phyloP scores from a whole-genome alignment of 179 eudicot species.

The Drosera spatulata region DNA sequence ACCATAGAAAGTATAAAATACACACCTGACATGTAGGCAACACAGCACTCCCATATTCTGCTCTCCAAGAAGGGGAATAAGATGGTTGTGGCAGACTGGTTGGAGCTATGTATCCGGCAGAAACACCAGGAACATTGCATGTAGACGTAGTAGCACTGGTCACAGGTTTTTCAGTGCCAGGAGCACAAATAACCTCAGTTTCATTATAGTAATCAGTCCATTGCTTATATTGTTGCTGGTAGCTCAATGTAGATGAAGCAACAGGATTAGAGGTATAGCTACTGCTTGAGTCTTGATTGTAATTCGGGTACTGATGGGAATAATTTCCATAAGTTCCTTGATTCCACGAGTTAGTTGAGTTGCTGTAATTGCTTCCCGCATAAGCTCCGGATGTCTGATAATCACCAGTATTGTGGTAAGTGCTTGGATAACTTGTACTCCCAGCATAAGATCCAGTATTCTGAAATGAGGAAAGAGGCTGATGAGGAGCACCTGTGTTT shows the following conservation, averaged over 20 bases:
- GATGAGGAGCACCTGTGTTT: constrained; percentile 99
- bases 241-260: constrained; percentile 36
- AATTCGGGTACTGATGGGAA: constrained; percentile 52
- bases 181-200: constrained; percentile 94
- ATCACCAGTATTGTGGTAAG: constrained; percentile 99
- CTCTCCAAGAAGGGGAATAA: constrained; percentile 53
- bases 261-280: constrained; percentile 49
- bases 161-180: constrained; percentile 83
- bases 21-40: constrained; percentile 69
- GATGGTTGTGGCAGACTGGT: constrained; percentile 47
- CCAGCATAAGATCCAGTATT: constrained; percentile 99
- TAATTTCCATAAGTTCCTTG: constrained; percentile 68
- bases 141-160: constrained; percentile 37
- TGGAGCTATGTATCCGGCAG: constrained; percentile 50
- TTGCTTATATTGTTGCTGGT: constrained; percentile 73
- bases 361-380: constrained; percentile 60
- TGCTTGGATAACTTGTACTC: constrained; percentile 92
- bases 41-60: constrained; percentile 49
- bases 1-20: constrained; percentile 4
- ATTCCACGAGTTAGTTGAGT: constrained; percentile 63
- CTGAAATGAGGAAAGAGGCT: constrained; percentile 99
- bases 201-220: constrained; percentile 94
- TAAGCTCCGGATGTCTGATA: constrained; percentile 98
- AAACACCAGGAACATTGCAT: constrained; percentile 44
- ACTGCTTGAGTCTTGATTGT: constrained; percentile 60